Percentiles rank a stretch among this genome's conserved stretches.
Evolutionary conservation across 768 basidiomycete species (phyloP).

Genomic region (Leccinellum albellum): DNA sequence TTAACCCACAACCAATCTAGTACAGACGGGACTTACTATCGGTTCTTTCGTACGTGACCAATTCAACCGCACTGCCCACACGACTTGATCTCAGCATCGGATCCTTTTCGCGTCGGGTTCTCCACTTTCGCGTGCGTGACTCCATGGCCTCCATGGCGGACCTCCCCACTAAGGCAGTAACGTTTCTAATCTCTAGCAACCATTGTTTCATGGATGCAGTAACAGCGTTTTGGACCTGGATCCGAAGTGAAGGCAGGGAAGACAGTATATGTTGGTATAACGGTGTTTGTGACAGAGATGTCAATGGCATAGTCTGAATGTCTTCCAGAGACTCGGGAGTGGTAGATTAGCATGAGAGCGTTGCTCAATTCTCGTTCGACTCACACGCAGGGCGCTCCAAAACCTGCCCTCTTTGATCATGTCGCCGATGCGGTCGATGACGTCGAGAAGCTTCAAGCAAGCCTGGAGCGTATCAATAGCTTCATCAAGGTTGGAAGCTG

Average conservation of each 20-base stretch:
- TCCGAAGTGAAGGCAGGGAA: slow-evolving; percentile 85
- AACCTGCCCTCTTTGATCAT: slow-evolving; percentile 94
- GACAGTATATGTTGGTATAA: slow-evolving; percentile 90
- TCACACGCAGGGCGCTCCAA: slow-evolving; percentile 93
- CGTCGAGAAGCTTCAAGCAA: slow-evolving; percentile 87
- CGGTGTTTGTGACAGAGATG: slow-evolving; percentile 86
- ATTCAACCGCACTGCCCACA: slow-evolving; percentile 89
- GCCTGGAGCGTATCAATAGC: slow-evolving; percentile 94
- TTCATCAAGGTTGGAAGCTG: slow-evolving; percentile 92
- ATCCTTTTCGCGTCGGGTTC: slow-evolving; percentile 78
- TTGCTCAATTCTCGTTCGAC: slow-evolving; percentile 29
- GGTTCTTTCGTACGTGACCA: slow-evolving; percentile 88
- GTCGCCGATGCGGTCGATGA: slow-evolving; percentile 86
- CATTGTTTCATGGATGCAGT: slow-evolving; percentile 95
- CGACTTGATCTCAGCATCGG: slow-evolving; percentile 68
- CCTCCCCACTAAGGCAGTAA: slow-evolving; percentile 79
- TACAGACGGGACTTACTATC: slow-evolving; percentile 63
- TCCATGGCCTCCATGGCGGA: slow-evolving; percentile 92
- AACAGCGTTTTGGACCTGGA: slow-evolving; percentile 89
- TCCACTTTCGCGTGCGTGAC: slow-evolving; percentile 76
- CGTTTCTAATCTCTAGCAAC: slow-evolving; percentile 91
- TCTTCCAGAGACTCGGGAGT: slow-evolving; percentile 84
- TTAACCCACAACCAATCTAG: slow-evolving; percentile 3
- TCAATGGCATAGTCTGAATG: slow-evolving; percentile 85
- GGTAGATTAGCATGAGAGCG: slow-evolving; percentile 30